Evolutionary conservation across 2,329 filamentous ascomycete genomes (phyloP).

Genomic region (Talaromyces sp.): DNA sequence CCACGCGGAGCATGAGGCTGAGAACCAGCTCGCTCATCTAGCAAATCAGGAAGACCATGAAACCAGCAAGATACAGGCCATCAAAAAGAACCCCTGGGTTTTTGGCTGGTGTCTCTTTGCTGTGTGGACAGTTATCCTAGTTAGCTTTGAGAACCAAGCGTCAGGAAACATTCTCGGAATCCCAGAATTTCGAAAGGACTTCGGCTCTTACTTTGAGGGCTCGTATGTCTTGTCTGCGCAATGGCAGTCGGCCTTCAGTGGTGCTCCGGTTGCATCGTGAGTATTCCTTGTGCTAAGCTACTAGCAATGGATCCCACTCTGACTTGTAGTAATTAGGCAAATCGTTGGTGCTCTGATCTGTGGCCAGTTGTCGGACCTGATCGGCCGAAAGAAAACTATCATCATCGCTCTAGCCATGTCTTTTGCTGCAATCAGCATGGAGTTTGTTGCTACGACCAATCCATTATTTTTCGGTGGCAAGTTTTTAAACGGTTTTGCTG

Average conservation of each 20-base stretch:
- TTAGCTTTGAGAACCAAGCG: not conserved
- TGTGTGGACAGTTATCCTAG: not conserved
- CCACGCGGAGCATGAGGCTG: slow-evolving; percentile 26
- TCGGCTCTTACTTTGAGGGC: slow-evolving; percentile 36
- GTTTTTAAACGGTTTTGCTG: slow-evolving; percentile 42
- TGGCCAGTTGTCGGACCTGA: not conserved
- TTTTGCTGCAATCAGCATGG: slow-evolving; percentile 40
- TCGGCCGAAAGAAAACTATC: not conserved
- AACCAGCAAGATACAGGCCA: not conserved
- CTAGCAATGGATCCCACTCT: not conserved
- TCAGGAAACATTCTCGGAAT: slow-evolving; percentile 23
- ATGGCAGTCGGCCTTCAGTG: slow-evolving; percentile 47
- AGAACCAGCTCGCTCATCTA: slow-evolving; percentile 16
- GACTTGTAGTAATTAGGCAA: not conserved
- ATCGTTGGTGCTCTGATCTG: not conserved
- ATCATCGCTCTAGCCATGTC: slow-evolving; percentile 34
- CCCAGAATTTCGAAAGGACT: slow-evolving; percentile 47
- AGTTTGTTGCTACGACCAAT: slow-evolving; percentile 42
- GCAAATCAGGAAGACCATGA: not conserved
- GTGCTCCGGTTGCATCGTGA: slow-evolving; percentile 41
- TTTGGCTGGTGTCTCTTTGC: not conserved
- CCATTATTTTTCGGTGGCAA: slow-evolving; percentile 44
- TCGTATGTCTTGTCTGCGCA: slow-evolving; percentile 41
- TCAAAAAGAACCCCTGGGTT: not conserved
- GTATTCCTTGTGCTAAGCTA: slow-evolving; percentile 26